A percentile compares a stretch with the other conserved stretches of the same genome.
Evolutionary conservation across 805 yeast genomes (phyloP).

Genomic region (Candida corydali): DNA sequence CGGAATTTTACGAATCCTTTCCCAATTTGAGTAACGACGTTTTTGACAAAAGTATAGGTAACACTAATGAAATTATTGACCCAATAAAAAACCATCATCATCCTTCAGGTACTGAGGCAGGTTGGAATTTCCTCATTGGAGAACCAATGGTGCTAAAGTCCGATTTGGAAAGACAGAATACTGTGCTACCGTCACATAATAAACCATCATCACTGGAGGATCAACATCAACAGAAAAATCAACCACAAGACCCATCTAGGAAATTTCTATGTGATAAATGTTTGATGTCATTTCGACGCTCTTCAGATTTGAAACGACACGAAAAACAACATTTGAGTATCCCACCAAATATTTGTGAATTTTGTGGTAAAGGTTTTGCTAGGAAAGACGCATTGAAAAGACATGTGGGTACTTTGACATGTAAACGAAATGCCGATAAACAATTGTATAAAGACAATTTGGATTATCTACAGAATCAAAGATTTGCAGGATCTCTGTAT

Average conservation of each 20-base stretch:
- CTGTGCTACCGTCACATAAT: not conserved
- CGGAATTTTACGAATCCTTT: constrained; percentile 36
- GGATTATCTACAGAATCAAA: constrained; percentile 16
- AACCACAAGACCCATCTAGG: constrained; percentile 13
- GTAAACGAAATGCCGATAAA: constrained; percentile 66
- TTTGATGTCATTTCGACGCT: constrained; percentile 58
- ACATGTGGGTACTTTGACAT: constrained; percentile 70
- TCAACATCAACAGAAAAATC: constrained; percentile 5
- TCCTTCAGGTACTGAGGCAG: constrained; percentile 18
- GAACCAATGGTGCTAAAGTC: constrained; percentile 11
- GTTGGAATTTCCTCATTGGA: constrained; percentile 31
- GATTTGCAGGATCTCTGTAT: not conserved
- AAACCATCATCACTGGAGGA: not conserved
- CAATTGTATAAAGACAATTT: constrained; percentile 32
- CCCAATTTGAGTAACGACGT: constrained; percentile 42
- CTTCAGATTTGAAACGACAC: constrained; percentile 69
- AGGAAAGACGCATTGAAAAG: constrained; percentile 78
- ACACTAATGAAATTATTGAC: constrained; percentile 2
- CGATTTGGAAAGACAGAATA: constrained; percentile 4
- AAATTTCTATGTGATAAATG: constrained; percentile 60
- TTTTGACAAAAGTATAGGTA: constrained; percentile 14
- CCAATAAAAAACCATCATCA: constrained; percentile 8
- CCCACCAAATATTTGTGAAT: constrained; percentile 70
- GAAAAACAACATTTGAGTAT: constrained; percentile 69
- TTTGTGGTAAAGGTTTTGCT: constrained; percentile 81